Evolutionary conservation across 2,329 filamentous ascomycete genomes (phyloP).

Genomic region (Fusarium sterilihyphosum): DNA sequence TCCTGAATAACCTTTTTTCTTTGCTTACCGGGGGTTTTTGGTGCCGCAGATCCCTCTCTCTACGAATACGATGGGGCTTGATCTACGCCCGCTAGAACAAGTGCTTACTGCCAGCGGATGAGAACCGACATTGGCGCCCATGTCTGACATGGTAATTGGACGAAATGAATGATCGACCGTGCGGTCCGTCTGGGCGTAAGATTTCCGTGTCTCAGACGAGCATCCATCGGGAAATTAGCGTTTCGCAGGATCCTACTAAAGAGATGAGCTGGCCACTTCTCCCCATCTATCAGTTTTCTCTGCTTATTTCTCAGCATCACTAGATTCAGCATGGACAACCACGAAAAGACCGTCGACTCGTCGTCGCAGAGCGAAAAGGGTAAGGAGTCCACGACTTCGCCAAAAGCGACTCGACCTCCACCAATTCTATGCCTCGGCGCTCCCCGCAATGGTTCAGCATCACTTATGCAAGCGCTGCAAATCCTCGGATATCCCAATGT

Average conservation of each 20-base stretch:
- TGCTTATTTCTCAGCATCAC: too few relatives aligned
- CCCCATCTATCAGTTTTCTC: not conserved
- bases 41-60: not conserved
- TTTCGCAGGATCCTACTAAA: not conserved
- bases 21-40: not conserved
- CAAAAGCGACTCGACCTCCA: not conserved
- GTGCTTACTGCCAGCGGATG: not conserved
- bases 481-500: slow-evolving; percentile 24
- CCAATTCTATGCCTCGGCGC: slow-evolving; percentile 17
- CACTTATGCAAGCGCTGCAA: slow-evolving; percentile 25
- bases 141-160: not conserved
- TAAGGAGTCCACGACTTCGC: not conserved
- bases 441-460: slow-evolving; percentile 28
- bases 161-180: not conserved
- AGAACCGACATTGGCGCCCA: not conserved
- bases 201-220: not conserved
- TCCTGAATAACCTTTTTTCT: not conserved
- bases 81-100: not conserved
- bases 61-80: not conserved
- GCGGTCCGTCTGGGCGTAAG: not conserved
- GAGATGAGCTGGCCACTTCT: not conserved
- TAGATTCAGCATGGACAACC: not conserved
- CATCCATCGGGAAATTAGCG: not conserved
- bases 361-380: not conserved
- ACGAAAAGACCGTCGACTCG: not conserved